Base-by-base conservation (phyloP, 257 asterid genomes). In the Solanum pinnatisectum region DNA sequence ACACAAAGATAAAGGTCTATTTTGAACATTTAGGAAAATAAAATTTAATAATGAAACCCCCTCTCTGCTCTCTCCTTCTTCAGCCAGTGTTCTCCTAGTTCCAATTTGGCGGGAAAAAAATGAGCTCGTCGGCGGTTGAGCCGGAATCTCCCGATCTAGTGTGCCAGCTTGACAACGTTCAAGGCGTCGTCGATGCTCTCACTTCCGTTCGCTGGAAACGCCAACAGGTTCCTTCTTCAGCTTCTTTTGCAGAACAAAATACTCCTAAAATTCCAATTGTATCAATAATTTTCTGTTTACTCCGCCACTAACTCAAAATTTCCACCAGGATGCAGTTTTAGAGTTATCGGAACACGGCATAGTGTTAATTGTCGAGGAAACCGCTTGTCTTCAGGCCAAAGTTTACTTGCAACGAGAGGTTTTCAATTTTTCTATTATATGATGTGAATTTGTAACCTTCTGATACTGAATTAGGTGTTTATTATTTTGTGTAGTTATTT, bases 121-220 rank as follows among this genome's bases (percentile, higher is more conserved):
- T 95, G 98, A 94, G 95, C 90, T 91, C 98, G 32, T 90, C 96
- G 87, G 94, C 93, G 91, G 91, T 90, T 86, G 93, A 87, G 83
- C 88, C 91, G 68, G 94, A 91, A 44, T 83, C 87, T 63, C 92
- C 95, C 30, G 98, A 96, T 87, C 92, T 97, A 79, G 94, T 95
- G 11, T 97, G 99, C 90, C 96, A 95, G 88, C 90, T 95, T 36
- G 99, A 97, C 88, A 92, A 93, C 91, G 95, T 95, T 86, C 99
- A 96, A 87, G 99, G 99, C 90, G 85, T 95, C 85, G 98, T 97
- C 42, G 99, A 97, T 85, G 96, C 98, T 46, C 98, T 97, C 89
- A 93, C 98, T 88, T 94, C 96, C 88, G 94, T 96, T 59, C 96
- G 99, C 8, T 97, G 99, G 99, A 97, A 97, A 89, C 98, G 98